phyloP scores from a whole-genome alignment of 2,329 filamentous ascomycete species.

The Neofusicoccum ribis region DNA sequence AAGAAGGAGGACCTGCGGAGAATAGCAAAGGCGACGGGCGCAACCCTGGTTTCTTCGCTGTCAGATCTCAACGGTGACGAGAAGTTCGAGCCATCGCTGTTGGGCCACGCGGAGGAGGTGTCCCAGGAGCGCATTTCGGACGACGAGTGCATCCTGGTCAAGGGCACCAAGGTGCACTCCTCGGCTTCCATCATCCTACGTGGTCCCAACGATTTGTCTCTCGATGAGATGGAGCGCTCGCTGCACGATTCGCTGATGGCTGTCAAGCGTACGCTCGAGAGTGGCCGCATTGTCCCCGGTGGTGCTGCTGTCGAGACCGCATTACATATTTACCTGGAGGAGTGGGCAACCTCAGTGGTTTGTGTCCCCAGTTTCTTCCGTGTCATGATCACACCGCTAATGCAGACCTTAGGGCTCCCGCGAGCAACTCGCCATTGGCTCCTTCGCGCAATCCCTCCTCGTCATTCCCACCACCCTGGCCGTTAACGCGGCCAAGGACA shows the following conservation, averaged over 20 bases:
- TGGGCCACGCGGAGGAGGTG: conserved; percentile 92
- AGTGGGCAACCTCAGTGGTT: conserved; percentile 94
- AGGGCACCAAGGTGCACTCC: conserved; percentile 90
- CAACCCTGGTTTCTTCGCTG: conserved; percentile 86
- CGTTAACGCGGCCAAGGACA: conserved; percentile 95
- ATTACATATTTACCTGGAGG: conserved; percentile 97
- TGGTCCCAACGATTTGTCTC: conserved; percentile 90
- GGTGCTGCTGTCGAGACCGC: conserved; percentile 98
- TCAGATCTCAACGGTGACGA: conserved; percentile 98
- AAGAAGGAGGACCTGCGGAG: conserved; percentile 98
- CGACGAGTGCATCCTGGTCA: conserved; percentile 95
- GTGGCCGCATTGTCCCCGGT: conserved; percentile 92
- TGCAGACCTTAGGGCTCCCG: conserved; percentile 65
- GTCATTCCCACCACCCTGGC: conserved; percentile 95
- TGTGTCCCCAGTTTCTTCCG: conserved; percentile 30
- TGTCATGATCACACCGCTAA: not conserved
- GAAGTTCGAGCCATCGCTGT: conserved; percentile 85
- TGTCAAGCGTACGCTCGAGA: conserved; percentile 95
- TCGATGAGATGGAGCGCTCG: conserved; percentile 99
- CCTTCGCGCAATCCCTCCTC: conserved; percentile 93
- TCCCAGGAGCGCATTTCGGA: conserved; percentile 98
- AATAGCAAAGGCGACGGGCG: conserved; percentile 94
- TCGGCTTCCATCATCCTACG: conserved; percentile 95
- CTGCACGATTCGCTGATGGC: conserved; percentile 96
- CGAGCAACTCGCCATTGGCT: conserved; percentile 95